These are phyloP conservation scores for Nephelium lappaceum DNA, from an alignment of 345 rosid genomes.

Conservation along the genomic window DNA sequence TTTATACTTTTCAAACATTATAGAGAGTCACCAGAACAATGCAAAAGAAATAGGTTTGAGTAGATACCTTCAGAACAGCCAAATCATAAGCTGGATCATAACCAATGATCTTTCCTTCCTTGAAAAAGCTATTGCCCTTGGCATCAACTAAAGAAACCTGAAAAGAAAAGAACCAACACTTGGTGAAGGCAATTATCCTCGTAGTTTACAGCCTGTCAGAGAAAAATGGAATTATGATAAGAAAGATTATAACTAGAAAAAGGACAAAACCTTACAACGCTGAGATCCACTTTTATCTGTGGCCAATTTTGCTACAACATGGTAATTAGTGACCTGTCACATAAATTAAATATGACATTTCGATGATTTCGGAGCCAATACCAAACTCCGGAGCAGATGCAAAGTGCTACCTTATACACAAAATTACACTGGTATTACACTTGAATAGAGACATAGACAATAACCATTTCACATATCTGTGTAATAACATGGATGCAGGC, in stretches of 20 bases:
- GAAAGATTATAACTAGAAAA: constrained; percentile 6
- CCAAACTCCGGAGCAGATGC: not conserved
- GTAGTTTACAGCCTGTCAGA: not conserved
- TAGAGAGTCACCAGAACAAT: not conserved
- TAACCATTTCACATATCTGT: not conserved
- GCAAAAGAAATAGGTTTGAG: not conserved
- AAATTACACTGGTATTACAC: not conserved
- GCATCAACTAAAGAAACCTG: constrained; percentile 74
- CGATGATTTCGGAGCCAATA: not conserved
- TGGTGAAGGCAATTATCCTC: not conserved
- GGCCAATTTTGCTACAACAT: constrained; percentile 78
- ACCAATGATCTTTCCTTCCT: constrained; percentile 70
- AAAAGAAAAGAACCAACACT: constrained; percentile 7
- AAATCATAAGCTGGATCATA: constrained; percentile 79
- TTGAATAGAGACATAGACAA: not conserved
- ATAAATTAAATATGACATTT: constrained; percentile 5
- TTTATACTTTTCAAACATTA: not conserved
- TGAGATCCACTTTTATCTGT: constrained; percentile 70
- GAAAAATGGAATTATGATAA: not conserved
- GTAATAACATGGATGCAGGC: not conserved
- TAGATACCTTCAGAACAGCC: constrained; percentile 74
- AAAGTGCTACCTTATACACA: not conserved
- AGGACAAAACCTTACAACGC: constrained; percentile 74
- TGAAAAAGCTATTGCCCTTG: constrained; percentile 60
- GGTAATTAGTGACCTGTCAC: constrained; percentile 82